These are phyloP conservation scores for Debaryomyces sp. DNA, from an alignment of 1,139 yeast species.

Conservation along the genomic window DNA sequence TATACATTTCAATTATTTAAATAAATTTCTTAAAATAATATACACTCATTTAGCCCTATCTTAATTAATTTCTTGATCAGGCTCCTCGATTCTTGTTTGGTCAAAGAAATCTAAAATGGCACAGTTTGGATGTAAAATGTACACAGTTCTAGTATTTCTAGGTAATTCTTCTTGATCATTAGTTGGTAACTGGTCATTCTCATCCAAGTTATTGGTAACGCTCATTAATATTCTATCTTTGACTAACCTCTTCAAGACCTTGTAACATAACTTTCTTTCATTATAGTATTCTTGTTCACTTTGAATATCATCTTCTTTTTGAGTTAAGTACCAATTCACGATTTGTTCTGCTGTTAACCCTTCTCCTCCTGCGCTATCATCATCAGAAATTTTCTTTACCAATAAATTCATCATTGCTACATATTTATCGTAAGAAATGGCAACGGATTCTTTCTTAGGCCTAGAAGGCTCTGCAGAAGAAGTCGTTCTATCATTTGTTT, in stretches of 20 bases:
- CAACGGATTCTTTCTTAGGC: conserved; percentile 26
- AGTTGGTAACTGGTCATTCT: conserved; percentile 32
- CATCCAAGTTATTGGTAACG: conserved; percentile 59
- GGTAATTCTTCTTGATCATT: conserved; percentile 28
- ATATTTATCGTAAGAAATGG: conserved; percentile 85
- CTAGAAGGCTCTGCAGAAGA: conserved; percentile 10
- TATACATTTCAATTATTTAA: not conserved
- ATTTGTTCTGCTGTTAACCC: conserved; percentile 75
- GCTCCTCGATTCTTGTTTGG: conserved; percentile 29
- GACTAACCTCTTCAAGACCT: conserved; percentile 81
- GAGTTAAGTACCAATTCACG: conserved; percentile 78
- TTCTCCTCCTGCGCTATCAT: conserved; percentile 52
- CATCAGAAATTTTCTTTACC: conserved; percentile 69
- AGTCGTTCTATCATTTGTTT: conserved; percentile 9
- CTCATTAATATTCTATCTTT: conserved; percentile 86
- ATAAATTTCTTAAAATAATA: conserved; percentile 1
- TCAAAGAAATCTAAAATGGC: conserved; percentile 66
- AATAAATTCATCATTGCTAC: conserved; percentile 80
- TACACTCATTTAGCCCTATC: not conserved
- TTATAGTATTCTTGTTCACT: conserved; percentile 71
- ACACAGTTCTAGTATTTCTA: conserved; percentile 40
- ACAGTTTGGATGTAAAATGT: conserved; percentile 90
- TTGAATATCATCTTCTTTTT: conserved; percentile 70
- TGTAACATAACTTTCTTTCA: conserved; percentile 73
- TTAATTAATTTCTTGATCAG: conserved; percentile 13